These are phyloP conservation scores for Tricholoma terreum DNA, from an alignment of 768 basidiomycete species.

Conservation along the genomic window DNA sequence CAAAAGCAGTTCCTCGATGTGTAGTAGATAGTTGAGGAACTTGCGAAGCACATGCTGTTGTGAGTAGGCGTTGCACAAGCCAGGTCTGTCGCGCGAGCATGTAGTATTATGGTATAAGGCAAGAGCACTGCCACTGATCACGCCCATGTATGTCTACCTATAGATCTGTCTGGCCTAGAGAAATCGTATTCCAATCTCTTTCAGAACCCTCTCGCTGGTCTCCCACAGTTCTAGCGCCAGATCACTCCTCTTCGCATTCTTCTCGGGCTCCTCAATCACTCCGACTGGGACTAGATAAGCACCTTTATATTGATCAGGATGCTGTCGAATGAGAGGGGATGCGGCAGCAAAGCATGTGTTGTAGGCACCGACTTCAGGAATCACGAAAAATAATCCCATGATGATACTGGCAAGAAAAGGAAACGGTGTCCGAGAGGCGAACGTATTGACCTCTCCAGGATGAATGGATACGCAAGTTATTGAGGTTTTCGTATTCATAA, in stretches of 20 bases:
- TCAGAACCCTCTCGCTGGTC: conserved; percentile 29
- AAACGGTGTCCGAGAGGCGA: conserved; percentile 19
- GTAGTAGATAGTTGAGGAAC: conserved; percentile 43
- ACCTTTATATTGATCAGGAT: conserved; percentile 33
- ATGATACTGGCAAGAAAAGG: conserved; percentile 18
- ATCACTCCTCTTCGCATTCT: conserved; percentile 29
- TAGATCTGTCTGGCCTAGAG: too few species aligned
- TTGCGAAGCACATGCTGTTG: background rate
- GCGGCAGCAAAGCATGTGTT: conserved; percentile 40
- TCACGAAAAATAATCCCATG: conserved; percentile 24
- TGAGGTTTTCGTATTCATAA: conserved; percentile 28
- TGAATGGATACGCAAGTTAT: conserved; percentile 33
- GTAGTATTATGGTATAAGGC: too few species aligned
- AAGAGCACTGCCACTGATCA: background rate
- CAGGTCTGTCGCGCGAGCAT: background rate
- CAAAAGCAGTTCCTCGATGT: conserved; percentile 72
- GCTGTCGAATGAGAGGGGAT: conserved; percentile 27
- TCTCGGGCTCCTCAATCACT: conserved; percentile 19
- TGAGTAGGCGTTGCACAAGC: background rate
- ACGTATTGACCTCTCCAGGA: conserved; percentile 35
- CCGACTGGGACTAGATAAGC: conserved; percentile 37
- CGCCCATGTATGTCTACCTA: too few species aligned
- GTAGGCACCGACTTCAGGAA: conserved; percentile 33
- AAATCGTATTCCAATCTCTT: conserved; percentile 16
- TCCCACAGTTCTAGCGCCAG: conserved; percentile 38